Evolutionary conservation across 495 filamentous ascomycete genomes (phyloP), one percentile per base, ranked within the genome.

Genomic region (Tuber aestivum): DNA sequence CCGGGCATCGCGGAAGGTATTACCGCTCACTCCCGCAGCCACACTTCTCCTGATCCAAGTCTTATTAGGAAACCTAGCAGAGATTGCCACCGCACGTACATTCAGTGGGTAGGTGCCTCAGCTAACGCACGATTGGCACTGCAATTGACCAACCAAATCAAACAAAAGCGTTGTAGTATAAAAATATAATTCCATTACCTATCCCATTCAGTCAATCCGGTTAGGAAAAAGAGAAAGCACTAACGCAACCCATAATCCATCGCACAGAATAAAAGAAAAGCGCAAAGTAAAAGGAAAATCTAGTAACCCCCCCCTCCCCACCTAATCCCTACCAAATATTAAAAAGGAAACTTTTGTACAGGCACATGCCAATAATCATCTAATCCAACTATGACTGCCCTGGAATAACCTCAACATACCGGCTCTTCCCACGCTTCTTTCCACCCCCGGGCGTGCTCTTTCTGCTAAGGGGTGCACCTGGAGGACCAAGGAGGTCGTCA

Each of bases 401-500:
- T 6, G 81, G 81, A 77, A 83, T 81, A 73, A 83, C 81, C 65
- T 83, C 82, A 23, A 83, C 82, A 79, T 83, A 83, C 45, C 82
- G 71, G 61, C 56, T 83, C 70, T 81, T 83, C 37, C 74, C 81
- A 45, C 79, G 80, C 18, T 69, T 75, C 75, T 81, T 83, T n/a
- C 79, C 79, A 27, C 41, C 78, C 12, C 73, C 76, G 16, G 81
- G 81, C 7, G 78, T 82, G 18, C 71, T 72, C 69, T 70, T 79
- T 41, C 82, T 79, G 44, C 78, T 76, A 45, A 79, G 44, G 41
- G 50, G 78, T 61, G 82, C 69, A 45, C 76, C 82, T 37, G 83
- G 80, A 0, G 81, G 81, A 20, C 83, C 83, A 6, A 84, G 68
- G 27, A 84, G 76, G 70, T 84, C 83, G 41, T 84, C 83, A 78